A percentile compares a stretch with the other conserved stretches of the same genome.
Evolutionary conservation across 164 flowering plant species (phyloP).

Genomic region (Nelumbo lutea): DNA sequence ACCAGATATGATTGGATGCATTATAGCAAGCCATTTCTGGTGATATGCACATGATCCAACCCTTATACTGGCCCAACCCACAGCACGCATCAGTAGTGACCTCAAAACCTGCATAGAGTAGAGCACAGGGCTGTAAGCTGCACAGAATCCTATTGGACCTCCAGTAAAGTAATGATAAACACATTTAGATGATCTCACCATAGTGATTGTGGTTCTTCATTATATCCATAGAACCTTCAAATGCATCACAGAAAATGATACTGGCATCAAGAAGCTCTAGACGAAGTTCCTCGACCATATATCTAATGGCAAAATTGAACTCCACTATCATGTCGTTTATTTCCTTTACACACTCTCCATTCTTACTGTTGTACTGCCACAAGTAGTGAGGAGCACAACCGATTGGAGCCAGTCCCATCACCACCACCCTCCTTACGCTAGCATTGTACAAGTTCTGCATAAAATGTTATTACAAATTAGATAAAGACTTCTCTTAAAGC

Average conservation of each 20-base stretch:
- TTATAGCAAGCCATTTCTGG: slow-evolving; percentile 75
- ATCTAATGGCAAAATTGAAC: slow-evolving; percentile 75
- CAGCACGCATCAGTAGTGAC: slow-evolving; percentile 79
- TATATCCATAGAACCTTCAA: slow-evolving; percentile 77
- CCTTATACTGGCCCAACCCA: slow-evolving; percentile 67
- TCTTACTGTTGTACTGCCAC: slow-evolving; percentile 48
- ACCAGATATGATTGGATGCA: slow-evolving; percentile 77
- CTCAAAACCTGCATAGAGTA: slow-evolving; percentile 48
- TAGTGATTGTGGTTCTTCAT: slow-evolving; percentile 45
- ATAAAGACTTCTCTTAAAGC: too few species aligned
- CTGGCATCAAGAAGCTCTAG: slow-evolving; percentile 50
- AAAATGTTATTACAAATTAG: background rate
- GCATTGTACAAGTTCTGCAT: slow-evolving; percentile 65
- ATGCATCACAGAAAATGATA: slow-evolving; percentile 71
- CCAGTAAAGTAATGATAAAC: background rate
- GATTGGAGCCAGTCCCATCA: slow-evolving; percentile 82
- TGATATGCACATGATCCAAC: slow-evolving; percentile 68
- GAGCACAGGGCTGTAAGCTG: background rate
- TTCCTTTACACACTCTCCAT: slow-evolving; percentile 58
- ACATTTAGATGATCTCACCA: slow-evolving; percentile 36
- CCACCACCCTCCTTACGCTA: slow-evolving; percentile 56
- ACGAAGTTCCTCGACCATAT: slow-evolving; percentile 53
- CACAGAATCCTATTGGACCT: background rate
- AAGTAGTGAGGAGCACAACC: slow-evolving; percentile 92
- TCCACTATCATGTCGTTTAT: slow-evolving; percentile 74